Evolutionary conservation across 2,329 filamentous ascomycete genomes (phyloP), one percentile per base, ranked within the genome.

Genomic region (Claviceps sorghi): DNA sequence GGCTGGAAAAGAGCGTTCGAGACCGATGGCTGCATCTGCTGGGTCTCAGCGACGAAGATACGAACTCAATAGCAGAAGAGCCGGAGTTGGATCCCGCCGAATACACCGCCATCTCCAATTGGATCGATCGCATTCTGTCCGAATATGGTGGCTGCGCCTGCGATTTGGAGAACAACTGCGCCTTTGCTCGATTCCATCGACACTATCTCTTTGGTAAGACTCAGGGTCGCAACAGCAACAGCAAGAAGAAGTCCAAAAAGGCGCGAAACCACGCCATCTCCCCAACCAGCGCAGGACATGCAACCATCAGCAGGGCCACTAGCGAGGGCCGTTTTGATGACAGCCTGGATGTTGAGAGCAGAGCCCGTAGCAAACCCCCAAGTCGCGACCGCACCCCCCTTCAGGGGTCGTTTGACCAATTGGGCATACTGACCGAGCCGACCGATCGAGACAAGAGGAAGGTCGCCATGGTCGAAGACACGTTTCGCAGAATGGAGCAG

Each of bases 91-190:
- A 78, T 52, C 77, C 80, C 22, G 68, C 72, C 0, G 82, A 86
- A 57, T 83, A 82, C 54, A 71, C 72, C 26, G 72, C 69, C 48
- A 77, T 86, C 19, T 74, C 76, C 15, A 74, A 74, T 17, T 88
- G 83, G 79, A 78, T 88, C 7, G 76, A 81, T 50, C 77, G 75
- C 42, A 82, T 89, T 9, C 74, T 90, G 7, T 84, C 84, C 19
- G 85, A 89, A 62, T 86, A 88, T 60, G 86, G 86, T 19, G 86
- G 85, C 19, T 91, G 86, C 66, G 86, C 86, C 4, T 91, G 86
- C 64, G 77, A 84, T 53, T 64, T 80, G 15, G 79, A 78, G 8
- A 68, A 71, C 42, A 77, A 82, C 53, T 84, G 81, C 60, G 77
- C 79, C 2, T 84, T 84, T 66, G 73, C 72, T 54, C 77, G 78